Evolutionary conservation across 208 protist species (phyloP), one percentile per base, ranked within the genome.

Genomic region (Acanthamoeba healyi): DNA sequence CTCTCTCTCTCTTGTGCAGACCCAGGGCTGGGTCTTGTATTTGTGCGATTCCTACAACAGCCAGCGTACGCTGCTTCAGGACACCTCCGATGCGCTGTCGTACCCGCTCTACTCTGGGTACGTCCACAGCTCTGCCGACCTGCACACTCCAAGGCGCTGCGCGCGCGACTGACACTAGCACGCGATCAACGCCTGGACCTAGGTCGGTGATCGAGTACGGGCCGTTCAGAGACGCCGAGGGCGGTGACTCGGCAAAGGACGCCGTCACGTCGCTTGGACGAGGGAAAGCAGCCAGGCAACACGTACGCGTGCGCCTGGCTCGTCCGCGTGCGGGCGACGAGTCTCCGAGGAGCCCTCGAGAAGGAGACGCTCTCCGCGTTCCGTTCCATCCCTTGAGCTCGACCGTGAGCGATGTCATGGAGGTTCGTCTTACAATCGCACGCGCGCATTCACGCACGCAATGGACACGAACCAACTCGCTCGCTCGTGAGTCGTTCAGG

Each of bases 171-270:
- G n/a, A 51, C 44, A 51, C 44, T 14, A 54, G 1, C 49, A 54
- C 49, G 19, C 49, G 19, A 54, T 1, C 49, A 26, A 22, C 4
- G 49, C 58, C 24, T 24, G 56, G 9, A 32, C 26, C 10, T 4
- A 81, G 70, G 70, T 81, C 70, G 19, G 70, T 81, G 40, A n/a
- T 81, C 24, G 70, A 81, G 40, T 81, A 32, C 38, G 70, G 38
- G 2, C 70, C 70, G 10, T 38, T 10, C 19, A 77, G 65, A 22
- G 40, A 12, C 14, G 29, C 32, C 7, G 24, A 70, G 61, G 12
- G 6, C 61, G 0, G 7, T 34, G 61, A 17, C 58, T n/a, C 29
- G 26, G 14, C 58, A 22, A 56, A 5, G 24, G 49, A 56, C 24
- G 17, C 49, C 6, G 26, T 24, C 19, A 7, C 61, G 61, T 10